Conservation (phyloP, 345 rosid genomes). For the Aethionema arabicum region DNA sequence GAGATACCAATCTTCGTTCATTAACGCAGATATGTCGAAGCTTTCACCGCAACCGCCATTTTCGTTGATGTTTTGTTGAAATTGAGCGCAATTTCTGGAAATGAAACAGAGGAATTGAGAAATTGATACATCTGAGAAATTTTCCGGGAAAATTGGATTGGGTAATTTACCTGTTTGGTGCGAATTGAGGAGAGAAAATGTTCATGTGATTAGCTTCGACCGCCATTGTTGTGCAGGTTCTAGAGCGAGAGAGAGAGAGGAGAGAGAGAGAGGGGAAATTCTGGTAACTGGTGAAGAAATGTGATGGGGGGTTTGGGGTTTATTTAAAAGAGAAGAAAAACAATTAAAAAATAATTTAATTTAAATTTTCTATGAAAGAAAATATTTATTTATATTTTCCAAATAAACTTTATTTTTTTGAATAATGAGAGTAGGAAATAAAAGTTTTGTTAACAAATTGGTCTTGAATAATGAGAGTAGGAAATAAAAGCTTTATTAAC, state of each 20-base stretch:
- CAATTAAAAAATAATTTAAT: constrained; percentile 25
- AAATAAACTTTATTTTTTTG: neutral
- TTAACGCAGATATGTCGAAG: constrained; percentile 32
- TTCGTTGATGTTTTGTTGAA: constrained; percentile 41
- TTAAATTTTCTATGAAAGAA: constrained; percentile 31
- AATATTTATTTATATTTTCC: neutral
- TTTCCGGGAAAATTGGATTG: neutral
- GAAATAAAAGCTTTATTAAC: too few relatives aligned
- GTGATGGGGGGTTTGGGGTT: constrained; percentile 32
- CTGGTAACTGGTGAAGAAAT: constrained; percentile 37
- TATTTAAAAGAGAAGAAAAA: constrained; percentile 42
- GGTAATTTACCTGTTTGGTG: constrained; percentile 40
- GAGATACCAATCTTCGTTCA: constrained; percentile 34
- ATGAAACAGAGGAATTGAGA: neutral
- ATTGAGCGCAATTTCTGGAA: constrained; percentile 48
- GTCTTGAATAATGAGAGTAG: too few relatives aligned
- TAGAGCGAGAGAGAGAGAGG: neutral
- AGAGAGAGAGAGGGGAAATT: constrained; percentile 3
- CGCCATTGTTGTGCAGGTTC: constrained; percentile 43
- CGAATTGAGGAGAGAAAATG: constrained; percentile 45
- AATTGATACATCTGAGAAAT: neutral
- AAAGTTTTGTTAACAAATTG: too few relatives aligned
- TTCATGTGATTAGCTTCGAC: constrained; percentile 51
- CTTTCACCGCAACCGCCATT: constrained; percentile 20
- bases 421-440: too few relatives aligned